phyloP scores from a whole-genome alignment of 2,329 filamentous ascomycete genomes.

The Tolypocladium inflatum region DNA sequence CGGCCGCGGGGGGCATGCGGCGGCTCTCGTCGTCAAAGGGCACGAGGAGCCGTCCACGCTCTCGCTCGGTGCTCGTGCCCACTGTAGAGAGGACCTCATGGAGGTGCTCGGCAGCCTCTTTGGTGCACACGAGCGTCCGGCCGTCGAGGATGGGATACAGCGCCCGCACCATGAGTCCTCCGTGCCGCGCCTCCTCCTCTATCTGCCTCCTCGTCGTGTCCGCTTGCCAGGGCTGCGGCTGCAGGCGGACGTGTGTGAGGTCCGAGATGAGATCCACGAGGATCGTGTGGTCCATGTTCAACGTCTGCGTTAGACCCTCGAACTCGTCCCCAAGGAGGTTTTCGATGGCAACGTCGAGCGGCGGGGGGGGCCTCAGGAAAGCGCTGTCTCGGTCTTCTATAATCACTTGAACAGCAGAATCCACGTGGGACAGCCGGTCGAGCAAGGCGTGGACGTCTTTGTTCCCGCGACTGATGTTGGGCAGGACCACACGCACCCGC shows the following conservation, averaged over 20 bases:
- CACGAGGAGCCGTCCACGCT: constrained; percentile 23
- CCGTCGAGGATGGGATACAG: constrained; percentile 24
- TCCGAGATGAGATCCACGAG: constrained; percentile 31
- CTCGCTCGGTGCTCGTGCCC: constrained; percentile 25
- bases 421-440: constrained; percentile 17
- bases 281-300: constrained; percentile 32
- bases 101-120: constrained; percentile 28
- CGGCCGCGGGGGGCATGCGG: constrained; percentile 3
- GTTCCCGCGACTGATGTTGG: constrained; percentile 19
- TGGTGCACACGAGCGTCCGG: constrained; percentile 25
- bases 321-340: constrained; percentile 22
- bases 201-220: constrained; percentile 22
- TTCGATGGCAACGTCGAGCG: constrained; percentile 15
- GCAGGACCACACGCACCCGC: constrained; percentile 23
- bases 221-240: constrained; percentile 23
- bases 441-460: constrained; percentile 22
- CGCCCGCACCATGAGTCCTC: constrained; percentile 21
- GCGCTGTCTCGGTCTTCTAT: constrained; percentile 19
- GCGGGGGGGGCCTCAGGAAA: constrained; percentile 15
- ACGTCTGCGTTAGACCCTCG: constrained; percentile 20
- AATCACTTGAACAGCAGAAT: constrained; percentile 20
- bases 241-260: constrained; percentile 24
- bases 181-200: constrained; percentile 20
- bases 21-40: constrained; percentile 12
- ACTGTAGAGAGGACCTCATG: constrained; percentile 25